phyloP scores from a whole-genome alignment of 2,329 filamentous ascomycete species.

The Cercospora zeina region DNA sequence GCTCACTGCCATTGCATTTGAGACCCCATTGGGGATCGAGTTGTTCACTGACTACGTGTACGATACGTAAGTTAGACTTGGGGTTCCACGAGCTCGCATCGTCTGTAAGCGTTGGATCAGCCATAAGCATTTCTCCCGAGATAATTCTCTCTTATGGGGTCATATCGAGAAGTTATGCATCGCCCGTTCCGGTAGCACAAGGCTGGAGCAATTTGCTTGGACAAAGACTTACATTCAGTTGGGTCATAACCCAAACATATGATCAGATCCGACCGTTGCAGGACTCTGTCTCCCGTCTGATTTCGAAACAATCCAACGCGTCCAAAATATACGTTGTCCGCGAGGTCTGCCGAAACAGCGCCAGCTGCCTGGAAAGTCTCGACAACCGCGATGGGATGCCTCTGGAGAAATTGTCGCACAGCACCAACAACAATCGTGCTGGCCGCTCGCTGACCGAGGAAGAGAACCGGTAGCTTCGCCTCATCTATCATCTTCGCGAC shows the following conservation, averaged over 20 bases:
- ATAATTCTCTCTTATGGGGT: neutral
- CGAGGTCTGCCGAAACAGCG: slow-evolving; percentile 48
- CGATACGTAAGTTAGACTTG: slow-evolving; percentile 42
- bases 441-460: slow-evolving; percentile 50
- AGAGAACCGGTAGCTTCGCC: slow-evolving; percentile 47
- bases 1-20: neutral
- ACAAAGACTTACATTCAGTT: slow-evolving; percentile 41
- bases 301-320: slow-evolving; percentile 53
- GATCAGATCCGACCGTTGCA: slow-evolving; percentile 49
- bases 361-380: slow-evolving; percentile 55
- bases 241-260: slow-evolving; percentile 53
- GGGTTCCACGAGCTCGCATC: slow-evolving; percentile 51
- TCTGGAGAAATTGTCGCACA: slow-evolving; percentile 46
- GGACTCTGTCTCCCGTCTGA: slow-evolving; percentile 51
- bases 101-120: slow-evolving; percentile 27
- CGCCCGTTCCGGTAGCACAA: neutral
- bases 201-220: neutral
- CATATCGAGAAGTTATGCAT: neutral
- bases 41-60: slow-evolving; percentile 42
- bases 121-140: neutral
- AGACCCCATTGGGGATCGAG: neutral
- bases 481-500: slow-evolving; percentile 41
- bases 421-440: slow-evolving; percentile 46
- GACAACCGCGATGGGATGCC: slow-evolving; percentile 50
- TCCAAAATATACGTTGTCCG: slow-evolving; percentile 49